Evolutionary conservation across 1,284 basidiomycete species (phyloP).

Genomic region (Fomitopsis pinicola): DNA sequence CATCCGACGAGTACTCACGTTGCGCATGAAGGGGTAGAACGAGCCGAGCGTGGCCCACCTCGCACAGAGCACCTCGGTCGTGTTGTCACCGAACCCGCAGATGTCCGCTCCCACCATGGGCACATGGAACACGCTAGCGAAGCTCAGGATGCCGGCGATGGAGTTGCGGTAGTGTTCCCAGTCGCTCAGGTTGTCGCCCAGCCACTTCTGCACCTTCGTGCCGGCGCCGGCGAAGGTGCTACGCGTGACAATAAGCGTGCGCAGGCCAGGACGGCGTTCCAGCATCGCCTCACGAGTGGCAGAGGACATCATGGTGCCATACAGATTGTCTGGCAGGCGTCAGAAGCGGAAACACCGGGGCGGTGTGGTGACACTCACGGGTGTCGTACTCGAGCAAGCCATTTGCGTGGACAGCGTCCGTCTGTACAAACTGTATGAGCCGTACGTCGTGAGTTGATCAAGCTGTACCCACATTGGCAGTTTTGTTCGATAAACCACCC

Average conservation of each 20-base stretch:
- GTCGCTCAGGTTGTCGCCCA: constrained; percentile 57
- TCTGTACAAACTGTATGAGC: constrained; percentile 28
- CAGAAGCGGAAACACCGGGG: not conserved
- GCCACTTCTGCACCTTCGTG: constrained; percentile 62
- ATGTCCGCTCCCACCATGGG: constrained; percentile 71
- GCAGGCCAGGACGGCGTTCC: constrained; percentile 52
- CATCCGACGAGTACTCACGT: constrained; percentile 36
- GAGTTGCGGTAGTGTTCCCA: constrained; percentile 57
- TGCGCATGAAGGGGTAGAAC: constrained; percentile 71
- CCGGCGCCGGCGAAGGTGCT: constrained; percentile 72
- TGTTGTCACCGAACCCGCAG: constrained; percentile 58
- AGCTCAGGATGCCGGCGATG: constrained; percentile 60
- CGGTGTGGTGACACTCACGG: constrained; percentile 25
- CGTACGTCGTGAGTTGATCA: not conserved
- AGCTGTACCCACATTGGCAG: constrained; percentile 39
- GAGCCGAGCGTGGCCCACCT: constrained; percentile 68
- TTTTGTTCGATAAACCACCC: constrained; percentile 43
- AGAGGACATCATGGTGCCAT: constrained; percentile 68
- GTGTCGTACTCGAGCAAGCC: constrained; percentile 61
- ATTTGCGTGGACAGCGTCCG: constrained; percentile 55
- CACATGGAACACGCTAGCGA: constrained; percentile 59
- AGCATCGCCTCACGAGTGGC: constrained; percentile 60
- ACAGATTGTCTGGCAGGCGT: constrained; percentile 48
- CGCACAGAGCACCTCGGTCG: constrained; percentile 60
- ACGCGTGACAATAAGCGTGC: constrained; percentile 66